Percentiles rank a stretch among this genome's conserved stretches.
phyloP scores from a whole-genome alignment of 805 yeast species.

The Candida morakotiae region DNA sequence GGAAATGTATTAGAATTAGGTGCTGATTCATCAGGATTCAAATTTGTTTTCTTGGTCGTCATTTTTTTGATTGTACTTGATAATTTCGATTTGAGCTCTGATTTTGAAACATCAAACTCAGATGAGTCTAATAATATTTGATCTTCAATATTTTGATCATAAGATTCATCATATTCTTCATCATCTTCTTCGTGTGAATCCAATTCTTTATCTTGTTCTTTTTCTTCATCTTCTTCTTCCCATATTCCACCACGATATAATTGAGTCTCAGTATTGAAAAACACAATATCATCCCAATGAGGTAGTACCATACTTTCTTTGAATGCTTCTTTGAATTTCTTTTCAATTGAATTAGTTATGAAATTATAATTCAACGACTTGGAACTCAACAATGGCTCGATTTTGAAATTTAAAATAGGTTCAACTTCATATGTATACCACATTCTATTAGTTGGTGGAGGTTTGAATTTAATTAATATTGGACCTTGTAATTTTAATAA shows the following conservation, averaged over 20 bases:
- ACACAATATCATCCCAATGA: conserved; percentile 80
- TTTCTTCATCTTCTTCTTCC: conserved; percentile 38
- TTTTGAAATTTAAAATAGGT: conserved; percentile 70
- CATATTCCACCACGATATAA: conserved; percentile 91
- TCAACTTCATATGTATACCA: conserved; percentile 86
- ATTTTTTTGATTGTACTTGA: conserved; percentile 21
- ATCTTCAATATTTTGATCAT: not conserved
- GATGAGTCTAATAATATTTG: conserved; percentile 4
- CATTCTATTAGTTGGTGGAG: conserved; percentile 85
- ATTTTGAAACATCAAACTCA: conserved; percentile 9
- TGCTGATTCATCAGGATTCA: conserved; percentile 1
- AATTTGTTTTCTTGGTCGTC: conserved; percentile 20
- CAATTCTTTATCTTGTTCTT: not conserved
- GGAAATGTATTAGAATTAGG: not conserved
- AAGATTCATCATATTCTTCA: conserved; percentile 6
- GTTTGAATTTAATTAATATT: conserved; percentile 63
- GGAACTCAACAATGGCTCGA: conserved; percentile 90
- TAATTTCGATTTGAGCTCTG: conserved; percentile 4
- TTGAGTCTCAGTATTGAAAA: conserved; percentile 61
- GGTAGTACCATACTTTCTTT: conserved; percentile 81
- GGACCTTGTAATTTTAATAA: conserved; percentile 72
- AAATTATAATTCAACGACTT: conserved; percentile 73
- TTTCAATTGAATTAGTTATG: conserved; percentile 76
- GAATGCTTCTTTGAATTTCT: conserved; percentile 73
- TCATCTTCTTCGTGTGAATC: no score